phyloP scores from a whole-genome alignment of 306 rosid genomes.

The Begonia fuchsioides region DNA sequence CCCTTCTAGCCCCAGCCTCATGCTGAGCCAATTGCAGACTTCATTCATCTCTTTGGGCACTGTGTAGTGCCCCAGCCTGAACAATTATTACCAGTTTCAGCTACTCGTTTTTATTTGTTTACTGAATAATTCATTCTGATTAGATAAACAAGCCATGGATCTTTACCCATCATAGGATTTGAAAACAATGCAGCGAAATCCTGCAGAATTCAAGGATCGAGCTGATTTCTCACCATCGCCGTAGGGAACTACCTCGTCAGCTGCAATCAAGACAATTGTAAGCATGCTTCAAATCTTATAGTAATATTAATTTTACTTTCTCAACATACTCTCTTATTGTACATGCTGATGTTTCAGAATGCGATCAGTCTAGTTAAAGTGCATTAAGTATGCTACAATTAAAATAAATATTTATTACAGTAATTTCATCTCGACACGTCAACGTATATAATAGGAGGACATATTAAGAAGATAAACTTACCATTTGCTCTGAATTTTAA shows the following conservation, averaged over 20 bases:
- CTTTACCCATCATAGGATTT: conserved; percentile 82
- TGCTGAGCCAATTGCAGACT: conserved; percentile 73
- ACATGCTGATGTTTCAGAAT: too few species aligned
- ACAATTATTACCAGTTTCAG: not conserved
- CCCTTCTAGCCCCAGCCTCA: conserved; percentile 38
- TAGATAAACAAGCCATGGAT: not conserved
- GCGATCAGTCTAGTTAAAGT: too few species aligned
- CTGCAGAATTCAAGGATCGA: conserved; percentile 57
- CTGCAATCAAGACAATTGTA: conserved; percentile 15
- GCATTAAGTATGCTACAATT: too few species aligned
- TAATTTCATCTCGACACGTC: too few species aligned
- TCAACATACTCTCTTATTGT: too few species aligned
- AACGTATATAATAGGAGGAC: too few species aligned
- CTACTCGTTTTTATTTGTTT: not conserved
- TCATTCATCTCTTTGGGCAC: conserved; percentile 94
- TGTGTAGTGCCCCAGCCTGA: conserved; percentile 96
- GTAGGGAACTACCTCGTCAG: conserved; percentile 61
- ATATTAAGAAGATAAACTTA: too few species aligned
- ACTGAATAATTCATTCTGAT: not conserved
- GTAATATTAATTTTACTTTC: too few species aligned
- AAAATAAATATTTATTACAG: too few species aligned
- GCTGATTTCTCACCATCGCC: conserved; percentile 79
- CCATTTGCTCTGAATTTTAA: too few species aligned
- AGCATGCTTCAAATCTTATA: conserved; percentile 13
- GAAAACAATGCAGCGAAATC: conserved; percentile 56